phyloP scores from a whole-genome alignment of 305 asterid species.

The Fraxinus ornus region DNA sequence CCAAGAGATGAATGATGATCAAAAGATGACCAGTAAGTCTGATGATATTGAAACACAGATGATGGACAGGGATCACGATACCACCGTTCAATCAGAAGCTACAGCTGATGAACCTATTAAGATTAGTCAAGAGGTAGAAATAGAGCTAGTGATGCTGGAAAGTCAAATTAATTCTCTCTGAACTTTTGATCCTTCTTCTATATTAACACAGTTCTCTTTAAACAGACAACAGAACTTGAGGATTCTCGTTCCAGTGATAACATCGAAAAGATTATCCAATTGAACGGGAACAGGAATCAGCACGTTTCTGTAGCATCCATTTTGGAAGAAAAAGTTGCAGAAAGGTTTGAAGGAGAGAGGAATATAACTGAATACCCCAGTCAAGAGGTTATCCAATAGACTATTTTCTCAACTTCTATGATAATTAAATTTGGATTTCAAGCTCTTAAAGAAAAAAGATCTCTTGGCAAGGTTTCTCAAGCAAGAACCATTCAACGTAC shows the following conservation, averaged over 20 bases:
- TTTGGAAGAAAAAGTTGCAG: conserved; percentile 7
- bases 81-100: conserved; percentile 9
- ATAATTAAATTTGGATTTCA: background rate
- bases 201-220: background rate
- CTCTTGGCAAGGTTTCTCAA: background rate
- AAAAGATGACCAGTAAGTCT: conserved; percentile 4
- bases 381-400: conserved; percentile 10
- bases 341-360: conserved; percentile 1
- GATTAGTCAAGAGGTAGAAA: conserved; percentile 17
- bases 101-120: conserved; percentile 18
- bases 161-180: background rate
- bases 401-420: background rate
- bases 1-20: conserved; percentile 16
- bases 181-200: background rate
- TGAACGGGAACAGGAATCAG: background rate
- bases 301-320: background rate
- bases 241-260: background rate
- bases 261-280: background rate
- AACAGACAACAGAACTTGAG: conserved; percentile 24
- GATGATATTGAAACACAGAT: conserved; percentile 18
- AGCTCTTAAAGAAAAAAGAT: background rate
- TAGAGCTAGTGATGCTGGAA: background rate
- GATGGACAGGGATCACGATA: conserved; percentile 13
- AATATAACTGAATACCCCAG: background rate
- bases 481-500: background rate